Conservation (phyloP, 352 stramenopile genomes). For the Pythium vanterpoolii region DNA sequence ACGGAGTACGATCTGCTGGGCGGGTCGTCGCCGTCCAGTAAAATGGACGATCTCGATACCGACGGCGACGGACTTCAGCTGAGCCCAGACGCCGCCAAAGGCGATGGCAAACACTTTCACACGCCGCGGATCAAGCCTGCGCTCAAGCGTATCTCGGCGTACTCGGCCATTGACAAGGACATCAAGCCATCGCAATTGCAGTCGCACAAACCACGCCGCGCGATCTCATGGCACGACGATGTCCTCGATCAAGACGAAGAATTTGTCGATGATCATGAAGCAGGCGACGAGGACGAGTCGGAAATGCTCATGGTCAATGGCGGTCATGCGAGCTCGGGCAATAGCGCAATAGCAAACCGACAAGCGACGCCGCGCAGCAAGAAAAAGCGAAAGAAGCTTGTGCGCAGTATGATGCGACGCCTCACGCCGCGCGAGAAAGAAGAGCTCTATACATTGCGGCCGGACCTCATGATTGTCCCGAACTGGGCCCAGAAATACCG, state of each 20-base stretch:
- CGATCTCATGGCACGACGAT: constrained; percentile 70
- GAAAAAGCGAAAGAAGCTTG: constrained; percentile 82
- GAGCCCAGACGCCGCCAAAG: constrained; percentile 58
- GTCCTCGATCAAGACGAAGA: constrained; percentile 77
- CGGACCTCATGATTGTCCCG: constrained; percentile 84
- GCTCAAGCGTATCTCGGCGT: constrained; percentile 79
- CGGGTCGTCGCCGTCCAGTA: constrained; percentile 39
- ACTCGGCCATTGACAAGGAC: constrained; percentile 41
- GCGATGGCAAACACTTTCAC: constrained; percentile 60
- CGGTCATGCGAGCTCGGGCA: constrained; percentile 29
- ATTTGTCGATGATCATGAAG: constrained; percentile 60
- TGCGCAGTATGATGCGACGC: constrained; percentile 72
- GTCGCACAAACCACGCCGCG: constrained; percentile 32
- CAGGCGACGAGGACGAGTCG: constrained; percentile 42
- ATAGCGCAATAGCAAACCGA: constrained; percentile 42
- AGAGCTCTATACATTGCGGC: constrained; percentile 75
- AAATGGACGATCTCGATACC: constrained; percentile 71
- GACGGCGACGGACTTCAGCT: constrained; percentile 83
- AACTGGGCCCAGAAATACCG: constrained; percentile 89
- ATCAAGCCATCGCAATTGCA: constrained; percentile 35
- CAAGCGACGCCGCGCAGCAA: constrained; percentile 60
- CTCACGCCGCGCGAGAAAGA: constrained; percentile 82
- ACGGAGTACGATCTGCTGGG: constrained; percentile 77
- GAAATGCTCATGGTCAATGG: constrained; percentile 52
- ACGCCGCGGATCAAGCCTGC: constrained; percentile 45